These are phyloP conservation scores for Articulospora tetracladia DNA, from an alignment of 495 filamentous ascomycete genomes.

Conservation along the genomic window DNA sequence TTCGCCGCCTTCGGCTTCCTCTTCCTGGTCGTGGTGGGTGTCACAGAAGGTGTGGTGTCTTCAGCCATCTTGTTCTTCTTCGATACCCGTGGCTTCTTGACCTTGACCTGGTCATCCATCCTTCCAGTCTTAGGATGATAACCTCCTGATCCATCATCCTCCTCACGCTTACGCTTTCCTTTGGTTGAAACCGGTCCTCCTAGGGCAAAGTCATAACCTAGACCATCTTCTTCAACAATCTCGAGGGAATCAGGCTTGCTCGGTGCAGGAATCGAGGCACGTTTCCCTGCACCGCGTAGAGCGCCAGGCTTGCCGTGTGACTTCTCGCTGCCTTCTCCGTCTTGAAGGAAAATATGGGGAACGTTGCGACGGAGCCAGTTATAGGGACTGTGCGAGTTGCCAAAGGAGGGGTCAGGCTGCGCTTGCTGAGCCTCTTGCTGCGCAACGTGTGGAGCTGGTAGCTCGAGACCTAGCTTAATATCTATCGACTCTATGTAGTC, in stretches of 20 bases:
- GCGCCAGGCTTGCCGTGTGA: conserved; percentile 41
- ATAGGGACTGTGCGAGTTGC: conserved; percentile 81
- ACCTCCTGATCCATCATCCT: conserved; percentile 59
- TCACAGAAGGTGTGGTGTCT: background rate
- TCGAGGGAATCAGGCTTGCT: conserved; percentile 26
- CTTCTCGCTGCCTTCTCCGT: conserved; percentile 65
- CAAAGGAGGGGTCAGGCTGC: conserved; percentile 52
- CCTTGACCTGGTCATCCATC: conserved; percentile 9
- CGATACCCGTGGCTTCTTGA: conserved; percentile 12
- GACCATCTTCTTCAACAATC: conserved; percentile 28
- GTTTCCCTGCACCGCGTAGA: conserved; percentile 32
- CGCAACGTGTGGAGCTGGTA: conserved; percentile 2
- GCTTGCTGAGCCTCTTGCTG: background rate
- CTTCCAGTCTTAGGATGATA: conserved; percentile 56
- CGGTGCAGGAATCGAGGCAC: conserved; percentile 33
- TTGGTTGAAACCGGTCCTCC: conserved; percentile 34
- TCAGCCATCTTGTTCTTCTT: conserved; percentile 16
- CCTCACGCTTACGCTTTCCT: conserved; percentile 46
- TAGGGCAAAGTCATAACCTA: conserved; percentile 31
- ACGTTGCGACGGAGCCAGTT: conserved; percentile 86
- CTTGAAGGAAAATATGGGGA: conserved; percentile 79
- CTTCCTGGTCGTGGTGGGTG: background rate
- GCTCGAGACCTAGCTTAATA: conserved; percentile 45
- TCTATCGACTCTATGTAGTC: conserved; percentile 76
- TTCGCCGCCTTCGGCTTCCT: background rate